Conservation (phyloP, 495 filamentous ascomycete species). For the Trichoderma erinaceum region DNA sequence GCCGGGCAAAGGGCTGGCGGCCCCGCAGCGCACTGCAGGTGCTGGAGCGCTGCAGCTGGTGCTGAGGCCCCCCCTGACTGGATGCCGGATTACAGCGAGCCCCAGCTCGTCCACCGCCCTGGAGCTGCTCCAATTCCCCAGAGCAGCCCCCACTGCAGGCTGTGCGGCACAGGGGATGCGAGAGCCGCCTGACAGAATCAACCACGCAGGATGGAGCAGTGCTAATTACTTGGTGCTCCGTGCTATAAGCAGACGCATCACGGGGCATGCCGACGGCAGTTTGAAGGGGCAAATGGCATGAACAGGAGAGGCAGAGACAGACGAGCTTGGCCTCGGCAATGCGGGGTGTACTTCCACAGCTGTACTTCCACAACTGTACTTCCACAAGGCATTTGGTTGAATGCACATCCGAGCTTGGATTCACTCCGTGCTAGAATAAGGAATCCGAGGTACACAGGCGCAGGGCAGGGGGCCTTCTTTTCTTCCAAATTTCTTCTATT, state of each 20-base stretch:
- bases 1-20: not conserved
- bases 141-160: not conserved
- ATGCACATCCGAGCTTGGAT: too few relatives aligned
- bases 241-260: slow-evolving; percentile 4
- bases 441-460: not conserved
- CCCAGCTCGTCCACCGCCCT: not conserved
- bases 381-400: too few relatives aligned
- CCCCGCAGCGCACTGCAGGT: not conserved
- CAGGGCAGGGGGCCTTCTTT: not conserved
- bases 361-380: too few relatives aligned
- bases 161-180: not conserved
- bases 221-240: not conserved
- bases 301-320: not conserved
- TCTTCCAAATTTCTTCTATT: not conserved
- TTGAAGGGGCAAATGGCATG: not conserved
- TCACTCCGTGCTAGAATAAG: too few relatives aligned
- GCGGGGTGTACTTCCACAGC: too few relatives aligned
- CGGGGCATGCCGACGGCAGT: not conserved
- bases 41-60: not conserved
- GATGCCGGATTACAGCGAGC: not conserved
- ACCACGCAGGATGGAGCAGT: not conserved
- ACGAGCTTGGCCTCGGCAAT: not conserved
- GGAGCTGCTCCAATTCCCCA: slow-evolving; percentile 7
- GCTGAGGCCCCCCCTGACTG: not conserved
- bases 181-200: not conserved